These are phyloP conservation scores for Amanita subjunquillea DNA, from an alignment of 768 basidiomycete species.

Conservation along the genomic window DNA sequence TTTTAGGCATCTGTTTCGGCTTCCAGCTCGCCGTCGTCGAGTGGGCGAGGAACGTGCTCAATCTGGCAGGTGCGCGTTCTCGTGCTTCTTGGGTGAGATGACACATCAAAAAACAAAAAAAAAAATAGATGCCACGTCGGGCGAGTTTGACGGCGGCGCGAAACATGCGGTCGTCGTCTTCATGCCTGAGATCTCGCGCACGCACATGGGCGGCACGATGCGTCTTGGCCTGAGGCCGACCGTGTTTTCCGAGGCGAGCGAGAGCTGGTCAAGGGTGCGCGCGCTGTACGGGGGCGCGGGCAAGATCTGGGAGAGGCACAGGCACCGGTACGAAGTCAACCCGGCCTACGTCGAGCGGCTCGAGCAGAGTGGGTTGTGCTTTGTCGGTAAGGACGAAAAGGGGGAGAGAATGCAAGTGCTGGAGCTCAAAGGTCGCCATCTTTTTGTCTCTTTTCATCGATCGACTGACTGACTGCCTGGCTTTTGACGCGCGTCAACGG, in stretches of 20 bases:
- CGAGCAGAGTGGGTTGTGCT: constrained; percentile 47
- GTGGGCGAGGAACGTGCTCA: constrained; percentile 82
- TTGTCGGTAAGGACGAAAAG: constrained; percentile 87
- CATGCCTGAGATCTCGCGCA: constrained; percentile 98
- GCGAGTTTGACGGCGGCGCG: constrained; percentile 61
- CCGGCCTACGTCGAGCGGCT: constrained; percentile 73
- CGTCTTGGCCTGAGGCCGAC: constrained; percentile 96
- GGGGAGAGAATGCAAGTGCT: constrained; percentile 97
- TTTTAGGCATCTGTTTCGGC: constrained; percentile 93
- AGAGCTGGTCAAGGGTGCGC: constrained; percentile 61
- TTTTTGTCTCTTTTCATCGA: constrained; percentile 6
- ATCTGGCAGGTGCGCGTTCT: constrained; percentile 42
- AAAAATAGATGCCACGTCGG: constrained; percentile 66
- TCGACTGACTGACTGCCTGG: background rate
- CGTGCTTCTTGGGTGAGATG: too few species aligned
- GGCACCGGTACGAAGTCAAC: constrained; percentile 94
- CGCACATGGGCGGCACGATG: constrained; percentile 99
- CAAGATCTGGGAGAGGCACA: constrained; percentile 92
- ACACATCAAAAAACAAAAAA: too few species aligned
- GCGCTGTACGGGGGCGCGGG: constrained; percentile 74
- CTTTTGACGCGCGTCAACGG: too few species aligned
- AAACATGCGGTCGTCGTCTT: constrained; percentile 78
- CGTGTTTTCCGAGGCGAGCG: constrained; percentile 65
- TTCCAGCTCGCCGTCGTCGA: constrained; percentile 97
- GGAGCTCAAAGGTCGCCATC: constrained; percentile 62